A percentile compares a stretch with the other conserved stretches of the same genome.
phyloP scores from a whole-genome alignment of 2,329 filamentous ascomycete species.

The Trichoderma gracile region DNA sequence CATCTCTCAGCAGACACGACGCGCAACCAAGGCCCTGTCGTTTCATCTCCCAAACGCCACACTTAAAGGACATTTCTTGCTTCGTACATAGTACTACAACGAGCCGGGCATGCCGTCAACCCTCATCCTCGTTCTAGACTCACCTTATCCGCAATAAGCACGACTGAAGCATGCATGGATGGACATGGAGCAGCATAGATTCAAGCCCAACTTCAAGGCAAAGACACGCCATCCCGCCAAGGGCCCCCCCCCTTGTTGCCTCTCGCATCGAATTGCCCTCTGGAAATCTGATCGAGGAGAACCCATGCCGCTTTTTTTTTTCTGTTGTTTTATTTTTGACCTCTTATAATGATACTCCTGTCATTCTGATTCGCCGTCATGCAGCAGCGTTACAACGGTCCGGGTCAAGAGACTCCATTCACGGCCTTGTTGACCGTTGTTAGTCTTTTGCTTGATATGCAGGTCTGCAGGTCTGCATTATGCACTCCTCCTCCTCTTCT shows the following conservation, averaged over 20 bases:
- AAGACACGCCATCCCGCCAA: constrained; percentile 12
- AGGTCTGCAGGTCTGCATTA: neutral
- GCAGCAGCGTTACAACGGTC: neutral
- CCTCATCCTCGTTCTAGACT: too few species aligned
- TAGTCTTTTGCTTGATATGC: neutral
- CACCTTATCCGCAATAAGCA: too few species aligned
- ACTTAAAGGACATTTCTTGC: neutral
- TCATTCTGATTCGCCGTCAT: neutral
- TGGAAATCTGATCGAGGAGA: neutral
- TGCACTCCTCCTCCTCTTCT: neutral
- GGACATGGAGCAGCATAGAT: neutral
- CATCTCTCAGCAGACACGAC: neutral
- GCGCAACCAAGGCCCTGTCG: neutral
- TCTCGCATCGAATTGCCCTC: neutral
- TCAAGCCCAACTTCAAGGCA: constrained; percentile 4
- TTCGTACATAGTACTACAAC: too few species aligned
- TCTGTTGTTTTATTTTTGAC: neutral
- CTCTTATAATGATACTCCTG: neutral
- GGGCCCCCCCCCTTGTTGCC: neutral
- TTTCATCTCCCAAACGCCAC: constrained; percentile 13
- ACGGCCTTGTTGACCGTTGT: neutral
- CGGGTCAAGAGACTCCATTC: neutral
- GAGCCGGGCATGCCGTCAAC: too few species aligned
- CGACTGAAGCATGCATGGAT: neutral
- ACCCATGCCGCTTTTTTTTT: neutral